Conservation (phyloP, 2,329 filamentous ascomycete species). For the Colletotrichum sp. region DNA sequence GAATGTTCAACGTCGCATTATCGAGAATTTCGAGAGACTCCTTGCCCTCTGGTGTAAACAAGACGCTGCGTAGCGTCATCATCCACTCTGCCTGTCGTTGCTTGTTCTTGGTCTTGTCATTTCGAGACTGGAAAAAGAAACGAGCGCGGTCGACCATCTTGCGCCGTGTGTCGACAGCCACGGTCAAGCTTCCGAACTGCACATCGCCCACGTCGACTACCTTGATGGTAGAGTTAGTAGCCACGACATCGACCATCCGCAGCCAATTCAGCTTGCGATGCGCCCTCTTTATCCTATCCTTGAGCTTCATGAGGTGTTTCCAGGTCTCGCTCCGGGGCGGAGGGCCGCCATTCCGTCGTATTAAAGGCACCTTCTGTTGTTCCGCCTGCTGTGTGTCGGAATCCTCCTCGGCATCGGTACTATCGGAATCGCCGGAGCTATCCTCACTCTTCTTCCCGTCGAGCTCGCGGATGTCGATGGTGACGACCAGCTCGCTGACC, state of each 20-base stretch:
- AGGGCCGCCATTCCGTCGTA: slow-evolving; percentile 32
- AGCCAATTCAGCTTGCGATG: slow-evolving; percentile 90
- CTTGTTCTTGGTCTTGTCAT: slow-evolving; percentile 60
- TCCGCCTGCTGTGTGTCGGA: not conserved
- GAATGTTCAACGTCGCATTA: slow-evolving; percentile 85
- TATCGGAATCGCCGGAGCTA: slow-evolving; percentile 32
- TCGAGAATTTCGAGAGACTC: slow-evolving; percentile 91
- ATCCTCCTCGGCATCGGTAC: slow-evolving; percentile 21
- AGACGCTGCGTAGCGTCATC: slow-evolving; percentile 80
- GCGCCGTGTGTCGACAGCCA: slow-evolving; percentile 88
- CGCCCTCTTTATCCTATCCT: slow-evolving; percentile 84
- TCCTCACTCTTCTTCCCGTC: slow-evolving; percentile 51
- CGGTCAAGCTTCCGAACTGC: slow-evolving; percentile 82
- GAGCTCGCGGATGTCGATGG: slow-evolving; percentile 75
- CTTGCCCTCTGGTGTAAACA: slow-evolving; percentile 85
- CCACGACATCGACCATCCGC: slow-evolving; percentile 86
- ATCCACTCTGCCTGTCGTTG: slow-evolving; percentile 90
- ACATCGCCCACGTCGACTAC: slow-evolving; percentile 83
- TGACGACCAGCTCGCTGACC: slow-evolving; percentile 83
- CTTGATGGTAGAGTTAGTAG: slow-evolving; percentile 78
- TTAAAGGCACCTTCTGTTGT: slow-evolving; percentile 19
- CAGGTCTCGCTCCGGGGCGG: slow-evolving; percentile 73
- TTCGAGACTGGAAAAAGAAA: slow-evolving; percentile 81
- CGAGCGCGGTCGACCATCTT: slow-evolving; percentile 92
- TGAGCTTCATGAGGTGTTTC: slow-evolving; percentile 77